Percentiles rank a stretch among this genome's conserved stretches.
These are phyloP conservation scores for Paecilomyces dactylethromorphus DNA, from an alignment of 2,329 filamentous ascomycete genomes.

Conservation along the genomic window DNA sequence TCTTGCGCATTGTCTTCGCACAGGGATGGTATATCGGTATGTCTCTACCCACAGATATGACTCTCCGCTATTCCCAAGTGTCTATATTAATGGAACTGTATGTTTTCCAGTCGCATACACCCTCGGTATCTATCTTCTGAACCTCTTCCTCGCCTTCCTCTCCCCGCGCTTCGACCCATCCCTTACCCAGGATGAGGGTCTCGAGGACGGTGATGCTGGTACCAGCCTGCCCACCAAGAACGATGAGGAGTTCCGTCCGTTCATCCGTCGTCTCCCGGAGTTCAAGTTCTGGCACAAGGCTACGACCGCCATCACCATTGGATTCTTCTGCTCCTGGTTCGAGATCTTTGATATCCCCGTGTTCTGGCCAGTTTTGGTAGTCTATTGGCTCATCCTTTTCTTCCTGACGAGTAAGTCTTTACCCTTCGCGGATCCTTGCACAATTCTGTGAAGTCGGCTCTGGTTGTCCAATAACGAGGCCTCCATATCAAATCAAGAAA, in stretches of 20 bases:
- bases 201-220: constrained; percentile 83
- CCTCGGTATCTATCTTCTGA: constrained; percentile 95
- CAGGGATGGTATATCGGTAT: constrained; percentile 99
- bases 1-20: constrained; percentile 78
- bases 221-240: constrained; percentile 79
- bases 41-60: constrained; percentile 12
- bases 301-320: constrained; percentile 76
- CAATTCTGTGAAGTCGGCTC: background rate
- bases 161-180: constrained; percentile 98
- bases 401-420: constrained; percentile 76
- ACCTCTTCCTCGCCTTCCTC: constrained; percentile 97
- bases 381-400: constrained; percentile 98
- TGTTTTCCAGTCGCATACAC: constrained; percentile 75
- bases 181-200: constrained; percentile 88
- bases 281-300: constrained; percentile 99
- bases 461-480: constrained; percentile 5
- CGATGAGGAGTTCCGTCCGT: constrained; percentile 96
- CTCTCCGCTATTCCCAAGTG: background rate
- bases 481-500: constrained; percentile 1
- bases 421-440: background rate
- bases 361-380: constrained; percentile 96
- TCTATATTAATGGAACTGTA: background rate
- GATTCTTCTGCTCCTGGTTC: constrained; percentile 87
- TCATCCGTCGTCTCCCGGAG: constrained; percentile 90
- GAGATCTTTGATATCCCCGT: constrained; percentile 92